phyloP scores from a whole-genome alignment of 2,329 filamentous ascomycete species.

The Coniochaeta prunicola region DNA sequence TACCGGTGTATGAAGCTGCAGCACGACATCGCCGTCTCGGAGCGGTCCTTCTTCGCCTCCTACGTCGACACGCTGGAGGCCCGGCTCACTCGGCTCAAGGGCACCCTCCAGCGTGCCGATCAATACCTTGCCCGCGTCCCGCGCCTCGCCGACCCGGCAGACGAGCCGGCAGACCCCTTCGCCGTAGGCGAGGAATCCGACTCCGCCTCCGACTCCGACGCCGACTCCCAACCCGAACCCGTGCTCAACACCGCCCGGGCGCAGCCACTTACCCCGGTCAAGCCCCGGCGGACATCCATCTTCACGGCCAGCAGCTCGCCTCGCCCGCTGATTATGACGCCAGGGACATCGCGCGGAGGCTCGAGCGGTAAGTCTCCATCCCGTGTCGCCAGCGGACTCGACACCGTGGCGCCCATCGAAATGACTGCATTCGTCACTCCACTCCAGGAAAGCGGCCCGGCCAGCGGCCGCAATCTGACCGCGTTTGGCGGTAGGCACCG shows the following conservation, averaged over 20 bases:
- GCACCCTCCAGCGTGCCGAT: background rate
- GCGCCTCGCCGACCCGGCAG: background rate
- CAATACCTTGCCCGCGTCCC: background rate
- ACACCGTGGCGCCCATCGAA: background rate
- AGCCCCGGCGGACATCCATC: background rate
- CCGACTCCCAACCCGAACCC: too few species aligned
- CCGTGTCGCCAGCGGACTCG: background rate
- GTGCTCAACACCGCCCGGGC: background rate
- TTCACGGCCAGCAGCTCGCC: background rate
- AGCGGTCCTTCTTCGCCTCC: background rate
- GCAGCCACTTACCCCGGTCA: background rate
- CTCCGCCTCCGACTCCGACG: background rate
- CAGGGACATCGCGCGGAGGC: background rate
- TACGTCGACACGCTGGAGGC: background rate
- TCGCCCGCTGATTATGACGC: background rate
- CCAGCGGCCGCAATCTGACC: background rate
- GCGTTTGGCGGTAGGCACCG: background rate
- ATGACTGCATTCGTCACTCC: background rate
- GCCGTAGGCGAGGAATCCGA: background rate
- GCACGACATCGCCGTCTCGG: background rate
- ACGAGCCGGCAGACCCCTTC: background rate
- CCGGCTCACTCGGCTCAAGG: background rate
- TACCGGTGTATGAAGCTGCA: background rate
- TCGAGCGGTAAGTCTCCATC: background rate
- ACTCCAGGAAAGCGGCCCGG: background rate